These are phyloP conservation scores for Sarocladium oryzae DNA, from an alignment of 2,329 filamentous ascomycete genomes.

Conservation along the genomic window DNA sequence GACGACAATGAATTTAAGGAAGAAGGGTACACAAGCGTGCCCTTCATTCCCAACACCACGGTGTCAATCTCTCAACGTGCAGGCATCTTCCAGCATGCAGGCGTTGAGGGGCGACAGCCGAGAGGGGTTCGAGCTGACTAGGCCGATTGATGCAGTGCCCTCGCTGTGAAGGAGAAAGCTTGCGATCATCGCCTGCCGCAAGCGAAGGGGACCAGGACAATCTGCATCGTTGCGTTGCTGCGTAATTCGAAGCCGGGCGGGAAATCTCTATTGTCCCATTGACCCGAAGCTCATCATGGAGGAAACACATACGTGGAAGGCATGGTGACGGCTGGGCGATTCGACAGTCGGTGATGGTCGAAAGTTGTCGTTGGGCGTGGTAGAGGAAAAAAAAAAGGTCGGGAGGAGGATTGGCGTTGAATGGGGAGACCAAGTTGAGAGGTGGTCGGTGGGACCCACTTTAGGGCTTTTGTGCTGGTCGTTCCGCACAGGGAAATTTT, in stretches of 20 bases:
- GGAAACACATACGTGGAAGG: constrained; percentile 48
- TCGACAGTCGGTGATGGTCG: constrained; percentile 27
- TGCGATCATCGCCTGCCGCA: constrained; percentile 41
- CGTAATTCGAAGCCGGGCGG: constrained; percentile 45
- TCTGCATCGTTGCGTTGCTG: constrained; percentile 42
- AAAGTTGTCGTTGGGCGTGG: constrained; percentile 10
- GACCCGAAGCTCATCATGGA: constrained; percentile 25
- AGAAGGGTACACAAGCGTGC: constrained; percentile 43
- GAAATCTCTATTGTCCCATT: constrained; percentile 20
- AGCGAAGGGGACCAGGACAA: constrained; percentile 82
- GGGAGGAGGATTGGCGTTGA: neutral
- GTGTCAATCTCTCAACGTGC: constrained; percentile 50
- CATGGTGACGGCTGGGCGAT: constrained; percentile 33
- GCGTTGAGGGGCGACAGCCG: constrained; percentile 49
- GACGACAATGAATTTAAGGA: constrained; percentile 68
- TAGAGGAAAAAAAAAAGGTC: constrained; percentile 9
- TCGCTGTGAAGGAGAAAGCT: constrained; percentile 13
- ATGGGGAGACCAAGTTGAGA: neutral
- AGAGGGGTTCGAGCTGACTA: constrained; percentile 75
- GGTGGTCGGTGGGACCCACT: constrained; percentile 12
- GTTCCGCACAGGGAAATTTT: constrained; percentile 17
- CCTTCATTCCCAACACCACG: constrained; percentile 78
- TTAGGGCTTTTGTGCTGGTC: constrained; percentile 13
- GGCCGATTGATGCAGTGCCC: constrained; percentile 20
- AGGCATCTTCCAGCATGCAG: constrained; percentile 38